phyloP scores from a whole-genome alignment of 176 grass and related monocot genomes.

The Pontederia paniculata region DNA sequence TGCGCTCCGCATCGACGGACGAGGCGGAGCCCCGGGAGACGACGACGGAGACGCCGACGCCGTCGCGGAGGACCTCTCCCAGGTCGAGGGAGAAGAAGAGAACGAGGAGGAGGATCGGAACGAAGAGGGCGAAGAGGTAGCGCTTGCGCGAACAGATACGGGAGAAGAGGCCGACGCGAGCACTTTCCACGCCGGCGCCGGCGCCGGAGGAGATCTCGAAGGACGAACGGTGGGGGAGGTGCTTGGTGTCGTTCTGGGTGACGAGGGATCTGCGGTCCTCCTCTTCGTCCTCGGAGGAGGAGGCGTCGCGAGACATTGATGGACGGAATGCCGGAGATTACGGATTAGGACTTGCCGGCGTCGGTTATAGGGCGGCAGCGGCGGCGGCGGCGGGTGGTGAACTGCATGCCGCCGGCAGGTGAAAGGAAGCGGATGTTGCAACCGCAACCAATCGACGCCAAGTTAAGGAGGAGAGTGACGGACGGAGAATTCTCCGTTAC shows the following conservation, averaged over 20 bases:
- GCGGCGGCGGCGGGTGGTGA: no score
- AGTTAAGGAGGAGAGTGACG: no score
- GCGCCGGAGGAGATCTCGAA: constrained; percentile 23
- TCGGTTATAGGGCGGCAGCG: no score
- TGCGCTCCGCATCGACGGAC: constrained; percentile 33
- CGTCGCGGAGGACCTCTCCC: constrained; percentile 29
- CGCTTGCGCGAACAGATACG: constrained; percentile 29
- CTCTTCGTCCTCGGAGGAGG: constrained; percentile 43
- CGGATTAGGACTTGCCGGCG: no score
- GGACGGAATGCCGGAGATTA: no score
- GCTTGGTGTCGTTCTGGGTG: constrained; percentile 35
- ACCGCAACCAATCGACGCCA: no score
- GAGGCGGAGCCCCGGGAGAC: constrained; percentile 10
- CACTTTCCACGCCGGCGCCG: background rate
- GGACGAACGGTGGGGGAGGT: background rate
- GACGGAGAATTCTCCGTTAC: no score
- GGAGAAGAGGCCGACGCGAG: no score
- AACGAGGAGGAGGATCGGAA: constrained; percentile 35
- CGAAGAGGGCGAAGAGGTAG: constrained; percentile 37
- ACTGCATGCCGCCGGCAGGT: no score
- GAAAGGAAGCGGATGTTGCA: no score
- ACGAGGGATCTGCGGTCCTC: constrained; percentile 76
- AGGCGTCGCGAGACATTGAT: background rate
- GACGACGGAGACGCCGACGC: constrained; percentile 27
- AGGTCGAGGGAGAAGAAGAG: constrained; percentile 51